A percentile compares a stretch with the other conserved stretches of the same genome.
phyloP scores from a whole-genome alignment of 2,329 filamentous ascomycete species.

The Aquanectria penicillioides region DNA sequence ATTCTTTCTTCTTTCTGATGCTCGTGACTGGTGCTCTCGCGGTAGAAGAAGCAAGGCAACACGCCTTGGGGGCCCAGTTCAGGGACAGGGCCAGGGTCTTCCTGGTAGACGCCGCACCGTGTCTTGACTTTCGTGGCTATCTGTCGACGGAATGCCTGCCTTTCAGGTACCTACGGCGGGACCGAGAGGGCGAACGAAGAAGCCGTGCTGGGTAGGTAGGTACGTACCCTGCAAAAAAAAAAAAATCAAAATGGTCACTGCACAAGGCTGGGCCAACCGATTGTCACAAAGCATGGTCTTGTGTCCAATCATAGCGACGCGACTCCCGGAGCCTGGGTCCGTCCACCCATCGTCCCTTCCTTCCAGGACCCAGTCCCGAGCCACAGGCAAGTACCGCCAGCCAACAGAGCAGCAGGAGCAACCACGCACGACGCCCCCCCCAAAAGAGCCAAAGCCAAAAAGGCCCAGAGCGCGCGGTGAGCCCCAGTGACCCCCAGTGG shows the following conservation, averaged over 20 bases:
- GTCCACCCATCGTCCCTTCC: not conserved
- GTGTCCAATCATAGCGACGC: slow-evolving; percentile 11
- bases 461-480: too few relatives aligned
- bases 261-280: not conserved
- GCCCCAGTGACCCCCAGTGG: not conserved
- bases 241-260: not conserved
- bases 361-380: not conserved
- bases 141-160: too few relatives aligned
- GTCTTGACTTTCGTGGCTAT: too few relatives aligned
- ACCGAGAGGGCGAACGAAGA: too few relatives aligned
- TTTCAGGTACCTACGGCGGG: too few relatives aligned
- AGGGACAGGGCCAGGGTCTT: not conserved
- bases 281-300: not conserved
- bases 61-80: too few relatives aligned
- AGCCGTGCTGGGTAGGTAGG: not conserved
- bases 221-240: not conserved
- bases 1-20: too few relatives aligned
- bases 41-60: too few relatives aligned
- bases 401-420: slow-evolving; percentile 2
- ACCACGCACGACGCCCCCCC: not conserved
- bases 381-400: not conserved
- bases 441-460: not conserved
- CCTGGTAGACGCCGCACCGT: too few relatives aligned
- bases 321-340: not conserved
- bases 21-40: too few relatives aligned